phyloP scores from a whole-genome alignment of 2,329 filamentous ascomycete genomes.

The Xylariaceae sp. region DNA sequence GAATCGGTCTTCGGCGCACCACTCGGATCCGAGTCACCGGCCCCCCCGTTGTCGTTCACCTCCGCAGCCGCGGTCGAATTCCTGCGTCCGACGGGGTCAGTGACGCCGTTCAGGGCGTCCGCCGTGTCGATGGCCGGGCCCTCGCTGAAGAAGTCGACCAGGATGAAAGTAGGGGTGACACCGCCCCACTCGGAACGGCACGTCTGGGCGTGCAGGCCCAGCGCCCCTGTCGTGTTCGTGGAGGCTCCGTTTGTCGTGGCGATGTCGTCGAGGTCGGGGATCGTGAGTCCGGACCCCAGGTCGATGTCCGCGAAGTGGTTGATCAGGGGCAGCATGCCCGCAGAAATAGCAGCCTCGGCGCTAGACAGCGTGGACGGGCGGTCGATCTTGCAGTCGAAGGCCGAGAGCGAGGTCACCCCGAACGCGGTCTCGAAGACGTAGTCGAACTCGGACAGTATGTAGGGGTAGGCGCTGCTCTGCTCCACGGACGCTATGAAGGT shows the following conservation, averaged over 20 bases:
- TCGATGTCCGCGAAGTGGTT: constrained; percentile 73
- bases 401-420: constrained; percentile 54
- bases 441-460: constrained; percentile 58
- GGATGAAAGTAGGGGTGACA: constrained; percentile 62
- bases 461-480: constrained; percentile 45
- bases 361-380: constrained; percentile 50
- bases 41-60: constrained; percentile 4
- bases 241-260: constrained; percentile 59
- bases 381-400: constrained; percentile 68
- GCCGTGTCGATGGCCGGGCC: constrained; percentile 65
- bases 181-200: constrained; percentile 57
- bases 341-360: constrained; percentile 41
- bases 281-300: constrained; percentile 48
- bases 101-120: constrained; percentile 60
- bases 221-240: constrained; percentile 45
- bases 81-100: constrained; percentile 33
- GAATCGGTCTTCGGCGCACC: no score
- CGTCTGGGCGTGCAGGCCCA: constrained; percentile 47
- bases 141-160: constrained; percentile 76
- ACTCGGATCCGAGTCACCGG: neutral
- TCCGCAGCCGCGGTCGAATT: constrained; percentile 10
- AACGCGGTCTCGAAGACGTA: constrained; percentile 70
- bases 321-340: constrained; percentile 62
- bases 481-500: constrained; percentile 59
- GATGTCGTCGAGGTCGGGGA: constrained; percentile 57